Conservation (phyloP, 1,139 yeast species). For the Citeromyces hawaiiensis region DNA sequence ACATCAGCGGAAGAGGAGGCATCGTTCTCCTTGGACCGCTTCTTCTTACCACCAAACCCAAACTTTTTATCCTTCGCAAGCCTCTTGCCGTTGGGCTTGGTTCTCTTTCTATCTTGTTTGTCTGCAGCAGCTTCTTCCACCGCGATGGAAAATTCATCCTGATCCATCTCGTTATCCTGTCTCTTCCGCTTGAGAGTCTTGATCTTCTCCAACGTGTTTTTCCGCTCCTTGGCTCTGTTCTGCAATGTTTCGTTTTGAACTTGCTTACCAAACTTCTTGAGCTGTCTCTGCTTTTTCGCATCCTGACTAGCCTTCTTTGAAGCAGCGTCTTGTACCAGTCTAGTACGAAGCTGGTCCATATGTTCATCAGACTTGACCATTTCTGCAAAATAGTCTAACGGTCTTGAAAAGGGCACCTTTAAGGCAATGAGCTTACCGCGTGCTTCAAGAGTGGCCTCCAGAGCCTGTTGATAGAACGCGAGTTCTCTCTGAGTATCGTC, state of each 20-base stretch:
- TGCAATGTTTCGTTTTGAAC: constrained; percentile 91
- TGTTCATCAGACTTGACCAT: constrained; percentile 98
- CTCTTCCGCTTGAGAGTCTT: constrained; percentile 82
- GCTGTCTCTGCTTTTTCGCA: constrained; percentile 85
- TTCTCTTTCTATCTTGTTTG: constrained; percentile 21
- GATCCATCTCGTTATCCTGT: constrained; percentile 56
- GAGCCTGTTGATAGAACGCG: constrained; percentile 84
- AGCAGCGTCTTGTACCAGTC: constrained; percentile 75
- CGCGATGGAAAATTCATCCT: constrained; percentile 43
- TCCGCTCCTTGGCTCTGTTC: constrained; percentile 90
- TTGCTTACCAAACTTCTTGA: constrained; percentile 96
- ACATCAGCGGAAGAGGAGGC: constrained; percentile 64
- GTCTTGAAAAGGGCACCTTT: constrained; percentile 83
- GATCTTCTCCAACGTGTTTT: constrained; percentile 81
- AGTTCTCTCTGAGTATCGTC: constrained; percentile 88
- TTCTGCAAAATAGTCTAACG: constrained; percentile 93
- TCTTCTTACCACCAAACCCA: constrained; percentile 67
- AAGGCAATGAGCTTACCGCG: constrained; percentile 40
- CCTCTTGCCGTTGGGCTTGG: constrained; percentile 47
- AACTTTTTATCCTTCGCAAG: constrained; percentile 57
- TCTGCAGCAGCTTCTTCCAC: constrained; percentile 68
- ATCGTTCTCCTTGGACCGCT: constrained; percentile 62
- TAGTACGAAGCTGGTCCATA: constrained; percentile 85
- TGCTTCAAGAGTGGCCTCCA: constrained; percentile 70
- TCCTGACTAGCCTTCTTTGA: constrained; percentile 88